These are phyloP conservation scores for Coriaria nepalensis DNA, from an alignment of 306 rosid genomes.

Conservation along the genomic window DNA sequence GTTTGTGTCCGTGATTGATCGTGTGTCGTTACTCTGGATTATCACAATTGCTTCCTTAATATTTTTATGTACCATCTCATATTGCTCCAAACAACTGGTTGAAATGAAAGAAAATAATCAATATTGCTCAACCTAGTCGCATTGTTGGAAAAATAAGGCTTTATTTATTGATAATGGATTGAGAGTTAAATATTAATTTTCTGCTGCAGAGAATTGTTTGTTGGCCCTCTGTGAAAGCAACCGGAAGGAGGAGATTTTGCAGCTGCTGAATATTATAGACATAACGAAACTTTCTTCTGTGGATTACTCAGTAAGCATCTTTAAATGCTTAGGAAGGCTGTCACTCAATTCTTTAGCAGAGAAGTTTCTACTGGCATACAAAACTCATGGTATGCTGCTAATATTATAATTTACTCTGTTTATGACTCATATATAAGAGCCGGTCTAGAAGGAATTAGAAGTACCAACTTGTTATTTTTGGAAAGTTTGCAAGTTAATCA, in stretches of 20 bases:
- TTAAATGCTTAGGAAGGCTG: conserved; percentile 60
- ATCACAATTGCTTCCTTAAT: too few species aligned
- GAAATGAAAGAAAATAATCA: too few species aligned
- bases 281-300: conserved; percentile 35
- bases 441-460: conserved; percentile 11
- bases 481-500: not conserved
- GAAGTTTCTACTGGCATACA: conserved; percentile 48
- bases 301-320: conserved; percentile 28
- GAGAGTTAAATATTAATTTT: conserved; percentile 11
- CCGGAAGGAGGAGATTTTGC: conserved; percentile 44
- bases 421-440: too few species aligned
- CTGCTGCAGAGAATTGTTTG: conserved; percentile 61
- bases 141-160: too few species aligned
- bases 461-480: not conserved
- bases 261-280: conserved; percentile 45
- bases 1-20: too few species aligned
- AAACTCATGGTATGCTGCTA: conserved; percentile 38
- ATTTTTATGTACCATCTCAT: too few species aligned
- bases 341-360: conserved; percentile 43
- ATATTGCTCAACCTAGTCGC: too few species aligned
- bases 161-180: too few species aligned
- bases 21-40: too few species aligned
- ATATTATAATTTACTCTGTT: not conserved
- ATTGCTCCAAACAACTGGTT: too few species aligned
- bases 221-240: conserved; percentile 74